Evolutionary conservation across 257 asterid genomes (phyloP), one percentile per base, ranked within the genome.

Genomic region (Rauvolfia tetraphylla): DNA sequence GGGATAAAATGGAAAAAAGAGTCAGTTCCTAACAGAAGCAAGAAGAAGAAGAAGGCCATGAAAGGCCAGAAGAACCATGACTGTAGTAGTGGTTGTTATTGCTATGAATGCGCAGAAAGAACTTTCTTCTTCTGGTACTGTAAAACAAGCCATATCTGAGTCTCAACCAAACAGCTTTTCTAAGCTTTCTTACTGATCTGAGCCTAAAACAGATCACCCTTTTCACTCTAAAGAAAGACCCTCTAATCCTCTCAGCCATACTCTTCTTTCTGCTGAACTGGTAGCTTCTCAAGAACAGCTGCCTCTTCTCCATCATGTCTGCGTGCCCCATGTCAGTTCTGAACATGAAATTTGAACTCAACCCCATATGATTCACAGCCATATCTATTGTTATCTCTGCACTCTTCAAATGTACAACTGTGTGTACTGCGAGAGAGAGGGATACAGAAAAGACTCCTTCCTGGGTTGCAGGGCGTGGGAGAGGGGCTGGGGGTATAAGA

Each of bases 281-380:
- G 73, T 93, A 93, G 86, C 98, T 93, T 81, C 96, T 85, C 89
- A 93, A 78, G 80, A 93, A 93, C 49, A 93, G 74, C 82, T 85
- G 97, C 83, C 98, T 78, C 80, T 93, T 93, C 76, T 90, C 96
- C 79, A 87, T 92, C 80, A 85, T 71, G 51, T 86, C 96, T 14
- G 80, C 78, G 81, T 83, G 81, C 58, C 85, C 90, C 74, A 69
- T 72, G 41, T 79, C 82, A 57, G 77, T 83, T 59, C 88, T 72
- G 72, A 86, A 77, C 67, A 81, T 29, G 76, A 56, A 77, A 7
- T 74, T 63, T 42, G 91, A 78, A 39, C 80, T 87, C 73, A 73
- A 46, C 22, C 54, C 72, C 1, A 56, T 17, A 1, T 81, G 77
- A 75, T 78, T 81, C 44, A 79, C 31, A 3, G 83, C 83, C 90